Evolutionary conservation across 2,329 filamentous ascomycete genomes (phyloP).

Genomic region (Pseudocercospora fijiensis): DNA sequence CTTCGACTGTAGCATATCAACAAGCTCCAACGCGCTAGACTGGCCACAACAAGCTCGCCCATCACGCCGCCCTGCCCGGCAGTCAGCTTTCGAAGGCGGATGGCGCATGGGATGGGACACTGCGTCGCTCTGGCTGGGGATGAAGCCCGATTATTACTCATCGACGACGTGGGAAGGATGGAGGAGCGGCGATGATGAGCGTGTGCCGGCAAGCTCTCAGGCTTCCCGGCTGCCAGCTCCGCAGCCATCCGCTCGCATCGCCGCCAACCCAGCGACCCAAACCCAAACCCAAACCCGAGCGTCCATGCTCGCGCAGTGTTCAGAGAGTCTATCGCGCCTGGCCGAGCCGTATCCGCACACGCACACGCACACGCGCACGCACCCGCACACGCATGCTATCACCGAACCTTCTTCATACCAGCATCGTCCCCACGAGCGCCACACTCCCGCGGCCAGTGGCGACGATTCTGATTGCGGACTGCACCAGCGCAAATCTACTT

Average conservation of each 20-base stretch:
- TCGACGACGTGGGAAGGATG: constrained; percentile 15
- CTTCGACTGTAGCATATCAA: neutral
- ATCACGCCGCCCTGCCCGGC: neutral
- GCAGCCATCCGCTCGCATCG: constrained; percentile 24
- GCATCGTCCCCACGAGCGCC: constrained; percentile 19
- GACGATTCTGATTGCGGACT: constrained; percentile 10
- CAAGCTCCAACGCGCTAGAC: neutral
- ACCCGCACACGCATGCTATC: constrained; percentile 8
- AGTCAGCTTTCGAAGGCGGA: constrained; percentile 1
- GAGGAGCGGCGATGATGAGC: constrained; percentile 9
- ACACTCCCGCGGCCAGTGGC: constrained; percentile 22
- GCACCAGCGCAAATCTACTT: constrained; percentile 17
- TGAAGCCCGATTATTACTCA: constrained; percentile 16
- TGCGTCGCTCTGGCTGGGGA: constrained; percentile 5
- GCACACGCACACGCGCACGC: too few relatives aligned
- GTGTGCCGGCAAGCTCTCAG: constrained; percentile 10
- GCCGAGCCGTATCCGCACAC: constrained; percentile 18
- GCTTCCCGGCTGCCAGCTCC: constrained; percentile 20
- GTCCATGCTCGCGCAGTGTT: too few relatives aligned
- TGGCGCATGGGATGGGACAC: constrained; percentile 8
- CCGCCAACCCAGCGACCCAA: constrained; percentile 20
- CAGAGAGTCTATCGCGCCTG: neutral
- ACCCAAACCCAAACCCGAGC: too few relatives aligned
- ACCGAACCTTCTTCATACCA: constrained; percentile 16
- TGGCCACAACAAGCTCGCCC: neutral